These are phyloP conservation scores for Lippia alba DNA, from an alignment of 305 asterid genomes.

Conservation along the genomic window DNA sequence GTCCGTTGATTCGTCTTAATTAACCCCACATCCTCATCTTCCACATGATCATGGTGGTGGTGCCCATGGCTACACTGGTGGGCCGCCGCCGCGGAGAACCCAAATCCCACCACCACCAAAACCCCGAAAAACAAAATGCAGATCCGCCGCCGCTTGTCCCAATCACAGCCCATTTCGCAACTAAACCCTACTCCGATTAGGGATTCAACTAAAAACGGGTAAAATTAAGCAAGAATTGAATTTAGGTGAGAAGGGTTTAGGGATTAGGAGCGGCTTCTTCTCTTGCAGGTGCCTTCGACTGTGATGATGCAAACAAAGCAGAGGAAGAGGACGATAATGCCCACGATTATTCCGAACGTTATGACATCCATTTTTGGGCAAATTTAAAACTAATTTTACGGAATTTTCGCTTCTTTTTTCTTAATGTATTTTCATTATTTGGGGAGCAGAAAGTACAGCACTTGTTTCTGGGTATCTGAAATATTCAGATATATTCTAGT, in stretches of 20 bases:
- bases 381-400: neutral
- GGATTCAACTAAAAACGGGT: neutral
- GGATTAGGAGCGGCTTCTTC: conserved; percentile 43
- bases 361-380: conserved; percentile 60
- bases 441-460: neutral
- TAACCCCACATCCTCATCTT: conserved; percentile 41
- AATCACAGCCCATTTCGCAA: conserved; percentile 34
- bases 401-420: neutral
- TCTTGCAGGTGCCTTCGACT: conserved; percentile 84
- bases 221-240: neutral
- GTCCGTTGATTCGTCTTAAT: conserved; percentile 32
- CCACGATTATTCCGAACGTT: conserved; percentile 87
- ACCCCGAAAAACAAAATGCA: conserved; percentile 29
- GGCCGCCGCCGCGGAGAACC: conserved; percentile 54
- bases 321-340: conserved; percentile 76
- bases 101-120: conserved; percentile 49
- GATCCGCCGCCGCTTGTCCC: conserved; percentile 49
- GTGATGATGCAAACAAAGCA: conserved; percentile 75
- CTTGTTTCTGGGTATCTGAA: neutral
- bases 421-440: neutral
- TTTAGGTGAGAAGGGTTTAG: conserved; percentile 47
- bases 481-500: conserved; percentile 6
- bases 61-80: conserved; percentile 67
- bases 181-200: conserved; percentile 39
- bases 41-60: conserved; percentile 41